Base-by-base conservation (phyloP, 2,329 filamentous ascomycete genomes). In the Colletotrichum echinochloae region DNA sequence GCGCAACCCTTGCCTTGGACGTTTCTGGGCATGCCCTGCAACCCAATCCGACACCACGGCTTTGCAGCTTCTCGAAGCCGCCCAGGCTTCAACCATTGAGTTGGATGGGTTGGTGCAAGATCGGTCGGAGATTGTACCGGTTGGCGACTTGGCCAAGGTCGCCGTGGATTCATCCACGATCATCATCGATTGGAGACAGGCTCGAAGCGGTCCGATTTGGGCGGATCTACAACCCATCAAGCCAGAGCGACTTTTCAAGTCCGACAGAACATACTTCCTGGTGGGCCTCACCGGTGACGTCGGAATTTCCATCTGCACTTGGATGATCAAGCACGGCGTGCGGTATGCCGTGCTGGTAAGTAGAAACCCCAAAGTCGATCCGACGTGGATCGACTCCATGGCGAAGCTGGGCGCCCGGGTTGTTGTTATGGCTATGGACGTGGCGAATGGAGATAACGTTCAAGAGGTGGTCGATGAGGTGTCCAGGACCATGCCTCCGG, bases 301-400 rank as follows among this genome's bases (percentile, higher is more conserved):
- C 4, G 82, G 81, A 1, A 71, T 75, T 4, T 82, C 81, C 0
- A 72, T 82, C 4, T 78, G 74, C 49, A 65, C 76, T 5, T 83
- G 77, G 78, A 83, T 82, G 81, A 70, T 78, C 7, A 56, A 66
- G 0, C 71, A 74, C 7, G 81, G 82, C 3, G 81, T 80, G 0
- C 74, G 74, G 44, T 39, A 79, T 59, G 48, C 83, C 1, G 78
- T 75, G 20, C 44, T 85, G 1, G 77, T 79, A 1, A 82, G 80
- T 64, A 78, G 83, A 7, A 78, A 75, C 12, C 77, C 80, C 1
- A 73, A 78, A 0, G 65, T 80, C 5, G 69, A 77, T 18, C 33
- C 68, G n/a, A 51, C 57, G 1, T 75, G 62, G 62, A 59, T 75
- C 26, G 69, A 66, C 41, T 60, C 51, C 51, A 74, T 55, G 71